These are phyloP conservation scores for Aspergillus sp. DNA, from an alignment of 2,329 filamentous ascomycete genomes.

Conservation along the genomic window DNA sequence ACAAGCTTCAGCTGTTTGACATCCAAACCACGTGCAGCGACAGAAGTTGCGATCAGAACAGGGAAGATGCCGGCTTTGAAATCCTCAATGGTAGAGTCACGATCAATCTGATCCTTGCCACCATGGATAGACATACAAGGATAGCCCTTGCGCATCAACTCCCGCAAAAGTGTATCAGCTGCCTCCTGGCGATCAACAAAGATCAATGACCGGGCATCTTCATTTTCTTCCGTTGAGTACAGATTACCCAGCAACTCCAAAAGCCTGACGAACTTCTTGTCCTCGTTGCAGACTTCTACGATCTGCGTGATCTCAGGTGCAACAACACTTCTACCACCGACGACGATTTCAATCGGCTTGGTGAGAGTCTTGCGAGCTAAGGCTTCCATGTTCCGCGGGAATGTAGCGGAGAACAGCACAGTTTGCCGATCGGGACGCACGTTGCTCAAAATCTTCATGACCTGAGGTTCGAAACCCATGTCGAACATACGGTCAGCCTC, in stretches of 20 bases:
- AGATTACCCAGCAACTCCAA: slow-evolving; percentile 84
- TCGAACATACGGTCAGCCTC: slow-evolving; percentile 99
- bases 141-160: slow-evolving; percentile 80
- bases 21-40: slow-evolving; percentile 90
- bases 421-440: slow-evolving; percentile 91
- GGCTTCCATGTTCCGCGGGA: slow-evolving; percentile 89
- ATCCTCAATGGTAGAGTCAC: slow-evolving; percentile 86
- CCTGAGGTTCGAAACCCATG: slow-evolving; percentile 98
- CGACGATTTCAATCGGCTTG: slow-evolving; percentile 85
- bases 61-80: slow-evolving; percentile 91
- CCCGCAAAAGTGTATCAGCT: slow-evolving; percentile 74
- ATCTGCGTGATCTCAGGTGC: slow-evolving; percentile 80
- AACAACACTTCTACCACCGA: slow-evolving; percentile 76
- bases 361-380: slow-evolving; percentile 84
- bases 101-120: slow-evolving; percentile 89
- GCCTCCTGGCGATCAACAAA: slow-evolving; percentile 93
- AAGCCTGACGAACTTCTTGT: slow-evolving; percentile 78
- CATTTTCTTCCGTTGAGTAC: slow-evolving; percentile 70
- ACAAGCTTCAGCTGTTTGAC: slow-evolving; percentile 96
- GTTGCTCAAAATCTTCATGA: slow-evolving; percentile 93
- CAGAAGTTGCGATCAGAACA: slow-evolving; percentile 89
- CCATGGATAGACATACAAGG: slow-evolving; percentile 93
- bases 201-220: slow-evolving; percentile 84
- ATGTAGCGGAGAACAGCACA: slow-evolving; percentile 93
- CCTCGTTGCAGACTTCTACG: slow-evolving; percentile 81